Conservation (phyloP, 2,329 filamentous ascomycete genomes). For the Cladophialophora chaetospira region DNA sequence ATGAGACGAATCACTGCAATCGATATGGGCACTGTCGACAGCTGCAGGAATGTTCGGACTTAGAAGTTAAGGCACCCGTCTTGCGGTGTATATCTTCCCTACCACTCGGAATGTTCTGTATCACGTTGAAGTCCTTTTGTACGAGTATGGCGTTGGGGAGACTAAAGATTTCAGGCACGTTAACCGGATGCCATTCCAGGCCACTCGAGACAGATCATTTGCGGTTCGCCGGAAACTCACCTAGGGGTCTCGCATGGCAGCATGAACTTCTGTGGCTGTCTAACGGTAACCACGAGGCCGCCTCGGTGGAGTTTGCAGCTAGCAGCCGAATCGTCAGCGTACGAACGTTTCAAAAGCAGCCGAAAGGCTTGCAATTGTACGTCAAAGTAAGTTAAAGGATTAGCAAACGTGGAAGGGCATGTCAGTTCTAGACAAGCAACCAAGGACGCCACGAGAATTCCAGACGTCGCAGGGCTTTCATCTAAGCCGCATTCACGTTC, state of each 20-base stretch:
- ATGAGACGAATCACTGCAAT: too few relatives aligned
- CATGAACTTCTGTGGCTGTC: constrained; percentile 24
- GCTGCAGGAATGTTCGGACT: too few relatives aligned
- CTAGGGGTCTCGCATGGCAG: constrained; percentile 13
- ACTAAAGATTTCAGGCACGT: not conserved
- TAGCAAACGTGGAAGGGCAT: not conserved
- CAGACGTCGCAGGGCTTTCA: constrained; percentile 1
- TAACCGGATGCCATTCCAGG: constrained; percentile 7
- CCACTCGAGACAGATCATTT: constrained; percentile 9
- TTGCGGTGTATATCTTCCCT: too few relatives aligned
- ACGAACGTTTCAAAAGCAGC: constrained; percentile 20
- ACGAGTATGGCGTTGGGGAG: not conserved
- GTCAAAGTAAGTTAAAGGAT: constrained; percentile 7
- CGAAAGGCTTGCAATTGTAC: constrained; percentile 13
- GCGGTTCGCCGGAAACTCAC: constrained; percentile 15
- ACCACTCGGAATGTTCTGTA: not conserved
- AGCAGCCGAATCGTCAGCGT: constrained; percentile 1
- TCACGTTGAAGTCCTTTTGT: constrained; percentile 2
- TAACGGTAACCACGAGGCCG: constrained; percentile 19
- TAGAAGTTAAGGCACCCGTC: too few relatives aligned
- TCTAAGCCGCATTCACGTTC: constrained; percentile 2
- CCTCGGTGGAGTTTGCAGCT: constrained; percentile 2
- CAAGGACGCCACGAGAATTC: constrained; percentile 6
- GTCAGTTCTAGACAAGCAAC: constrained; percentile 8
- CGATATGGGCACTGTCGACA: too few relatives aligned